Evolutionary conservation across 345 rosid species (phyloP).

Genomic region (Syzygium aqueum): DNA sequence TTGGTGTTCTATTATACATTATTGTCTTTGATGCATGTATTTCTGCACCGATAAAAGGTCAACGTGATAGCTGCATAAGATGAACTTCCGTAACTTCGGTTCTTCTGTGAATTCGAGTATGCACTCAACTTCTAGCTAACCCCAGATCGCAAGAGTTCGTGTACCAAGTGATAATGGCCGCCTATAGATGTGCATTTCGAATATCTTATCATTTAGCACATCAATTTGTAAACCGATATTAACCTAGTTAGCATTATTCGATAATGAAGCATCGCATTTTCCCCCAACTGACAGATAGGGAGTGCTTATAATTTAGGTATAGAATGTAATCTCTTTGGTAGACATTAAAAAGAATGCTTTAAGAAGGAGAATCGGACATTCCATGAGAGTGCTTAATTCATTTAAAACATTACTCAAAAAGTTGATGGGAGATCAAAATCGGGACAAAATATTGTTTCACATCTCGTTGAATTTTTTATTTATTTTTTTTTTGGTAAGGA

Average conservation of each 20-base stretch:
- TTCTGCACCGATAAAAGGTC: neutral
- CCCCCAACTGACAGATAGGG: too few species aligned
- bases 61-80: neutral
- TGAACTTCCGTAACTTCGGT: neutral
- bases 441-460: neutral
- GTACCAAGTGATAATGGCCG: neutral
- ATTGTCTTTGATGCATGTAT: neutral
- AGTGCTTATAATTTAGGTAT: neutral
- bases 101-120: neutral
- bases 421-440: neutral
- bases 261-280: too few species aligned
- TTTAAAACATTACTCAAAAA: neutral
- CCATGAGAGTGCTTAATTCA: neutral
- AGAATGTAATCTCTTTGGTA: neutral
- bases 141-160: neutral
- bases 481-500: neutral
- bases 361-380: neutral
- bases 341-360: neutral
- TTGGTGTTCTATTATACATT: neutral
- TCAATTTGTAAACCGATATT: neutral
- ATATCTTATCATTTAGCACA: neutral
- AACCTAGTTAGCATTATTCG: too few species aligned
- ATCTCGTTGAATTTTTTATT: neutral
- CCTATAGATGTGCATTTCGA: neutral
- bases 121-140: neutral